A percentile compares a stretch with the other conserved stretches of the same genome.
phyloP scores from a whole-genome alignment of 345 rosid species.

The Luvunga scandens region DNA sequence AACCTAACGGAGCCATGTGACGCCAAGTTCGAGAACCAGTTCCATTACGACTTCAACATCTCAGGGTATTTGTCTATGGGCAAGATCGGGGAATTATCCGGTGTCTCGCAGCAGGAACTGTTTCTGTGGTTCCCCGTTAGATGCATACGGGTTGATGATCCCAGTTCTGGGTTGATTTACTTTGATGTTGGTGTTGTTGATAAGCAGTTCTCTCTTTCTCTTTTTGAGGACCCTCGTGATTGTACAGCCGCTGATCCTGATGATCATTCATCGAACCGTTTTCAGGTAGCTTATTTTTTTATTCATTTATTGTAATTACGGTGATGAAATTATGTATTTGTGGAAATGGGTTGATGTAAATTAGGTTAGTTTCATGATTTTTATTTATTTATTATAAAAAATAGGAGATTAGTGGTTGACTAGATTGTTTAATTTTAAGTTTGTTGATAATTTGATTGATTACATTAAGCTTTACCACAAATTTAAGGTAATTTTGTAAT shows the following conservation, averaged over 20 bases:
- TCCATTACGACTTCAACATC: slow-evolving; percentile 76
- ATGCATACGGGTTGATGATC: slow-evolving; percentile 68
- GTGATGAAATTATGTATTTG: neutral
- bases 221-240: slow-evolving; percentile 81
- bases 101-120: slow-evolving; percentile 73
- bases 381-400: neutral
- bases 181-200: slow-evolving; percentile 81
- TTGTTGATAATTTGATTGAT: neutral
- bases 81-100: slow-evolving; percentile 63
- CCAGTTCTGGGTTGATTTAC: slow-evolving; percentile 70
- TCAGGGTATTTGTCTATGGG: slow-evolving; percentile 60
- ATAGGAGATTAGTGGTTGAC: neutral
- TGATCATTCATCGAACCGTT: slow-evolving; percentile 1
- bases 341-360: neutral
- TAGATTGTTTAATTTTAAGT: neutral
- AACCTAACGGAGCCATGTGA: slow-evolving; percentile 64
- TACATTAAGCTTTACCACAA: neutral
- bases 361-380: neutral
- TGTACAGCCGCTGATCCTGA: slow-evolving; percentile 48
- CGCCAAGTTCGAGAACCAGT: slow-evolving; percentile 76
- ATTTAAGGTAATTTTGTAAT: too few relatives aligned
- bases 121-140: slow-evolving; percentile 84
- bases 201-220: slow-evolving; percentile 76
- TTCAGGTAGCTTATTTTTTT: neutral
- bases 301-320: neutral